phyloP scores from a whole-genome alignment of 148 eudicot species.

The Simmondsia chinensis region DNA sequence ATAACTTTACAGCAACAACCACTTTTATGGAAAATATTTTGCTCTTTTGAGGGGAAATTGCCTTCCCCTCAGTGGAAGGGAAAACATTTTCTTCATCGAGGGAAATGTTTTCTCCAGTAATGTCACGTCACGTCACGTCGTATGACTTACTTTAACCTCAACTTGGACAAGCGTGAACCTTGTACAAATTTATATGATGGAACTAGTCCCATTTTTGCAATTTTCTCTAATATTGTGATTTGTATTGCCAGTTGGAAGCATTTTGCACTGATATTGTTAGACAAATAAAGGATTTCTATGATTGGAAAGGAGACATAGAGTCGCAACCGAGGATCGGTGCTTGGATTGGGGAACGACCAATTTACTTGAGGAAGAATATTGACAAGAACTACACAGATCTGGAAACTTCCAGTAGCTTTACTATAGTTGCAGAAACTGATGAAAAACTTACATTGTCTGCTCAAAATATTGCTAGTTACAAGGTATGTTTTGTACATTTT shows the following conservation, averaged over 20 bases:
- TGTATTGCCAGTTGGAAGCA: conserved; percentile 47
- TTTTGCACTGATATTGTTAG: conserved; percentile 39
- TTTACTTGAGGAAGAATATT: conserved; percentile 24
- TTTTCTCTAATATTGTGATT: background rate
- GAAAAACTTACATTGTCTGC: conserved; percentile 34
- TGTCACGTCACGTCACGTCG: too few species aligned
- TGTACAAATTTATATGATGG: background rate
- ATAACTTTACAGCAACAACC: too few species aligned
- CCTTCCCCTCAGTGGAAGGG: too few species aligned
- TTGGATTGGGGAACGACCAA: conserved; percentile 71
- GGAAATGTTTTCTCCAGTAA: too few species aligned
- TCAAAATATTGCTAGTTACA: conserved; percentile 71
- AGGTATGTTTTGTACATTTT: conserved; percentile 31
- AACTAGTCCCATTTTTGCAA: background rate
- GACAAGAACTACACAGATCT: conserved; percentile 17
- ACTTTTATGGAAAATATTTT: too few species aligned
- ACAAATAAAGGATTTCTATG: conserved; percentile 48
- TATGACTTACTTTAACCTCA: too few species aligned
- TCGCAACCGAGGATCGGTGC: conserved; percentile 42
- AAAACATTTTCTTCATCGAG: too few species aligned
- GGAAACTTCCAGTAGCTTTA: conserved; percentile 20
- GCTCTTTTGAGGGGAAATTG: too few species aligned
- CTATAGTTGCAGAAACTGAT: conserved; percentile 15
- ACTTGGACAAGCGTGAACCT: background rate
- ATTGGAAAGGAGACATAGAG: conserved; percentile 61